A percentile compares a stretch with the other conserved stretches of the same genome.
Evolutionary conservation across 805 yeast genomes (phyloP).

Genomic region (Komagataella populi): DNA sequence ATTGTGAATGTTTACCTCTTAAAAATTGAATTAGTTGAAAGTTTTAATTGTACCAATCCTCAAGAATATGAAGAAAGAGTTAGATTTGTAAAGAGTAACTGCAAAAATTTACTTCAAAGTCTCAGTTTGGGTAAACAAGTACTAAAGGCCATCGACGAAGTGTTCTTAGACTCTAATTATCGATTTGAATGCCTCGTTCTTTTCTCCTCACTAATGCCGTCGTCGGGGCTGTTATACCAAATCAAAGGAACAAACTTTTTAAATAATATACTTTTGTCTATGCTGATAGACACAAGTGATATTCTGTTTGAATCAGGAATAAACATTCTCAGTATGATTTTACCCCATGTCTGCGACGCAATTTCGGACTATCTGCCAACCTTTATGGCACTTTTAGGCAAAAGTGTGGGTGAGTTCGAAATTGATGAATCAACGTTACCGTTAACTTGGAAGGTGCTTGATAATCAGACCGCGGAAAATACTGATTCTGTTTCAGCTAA

Average conservation of each 20-base stretch:
- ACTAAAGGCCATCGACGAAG: constrained; percentile 21
- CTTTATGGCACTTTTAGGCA: background rate
- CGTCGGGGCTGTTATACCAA: constrained; percentile 8
- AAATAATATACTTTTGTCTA: constrained; percentile 20
- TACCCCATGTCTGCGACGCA: constrained; percentile 9
- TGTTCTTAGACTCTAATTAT: constrained; percentile 16
- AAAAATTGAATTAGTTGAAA: background rate
- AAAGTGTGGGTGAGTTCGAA: background rate
- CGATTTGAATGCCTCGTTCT: constrained; percentile 26
- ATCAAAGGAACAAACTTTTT: constrained; percentile 23
- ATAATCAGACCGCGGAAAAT: constrained; percentile 4
- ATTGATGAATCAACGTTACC: background rate
- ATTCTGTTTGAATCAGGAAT: constrained; percentile 22
- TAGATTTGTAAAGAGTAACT: constrained; percentile 32
- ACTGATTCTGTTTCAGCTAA: constrained; percentile 10
- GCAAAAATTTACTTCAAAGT: constrained; percentile 25
- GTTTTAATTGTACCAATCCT: constrained; percentile 1
- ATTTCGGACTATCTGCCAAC: background rate
- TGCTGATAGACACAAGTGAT: constrained; percentile 27
- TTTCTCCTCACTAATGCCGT: constrained; percentile 19
- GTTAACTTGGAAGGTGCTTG: constrained; percentile 12
- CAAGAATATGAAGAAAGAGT: constrained; percentile 32
- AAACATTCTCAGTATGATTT: constrained; percentile 18
- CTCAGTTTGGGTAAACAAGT: constrained; percentile 26
- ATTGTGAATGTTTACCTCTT: no score